Conservation (phyloP, 164 flowering plant species). For the Annona cherimola region DNA sequence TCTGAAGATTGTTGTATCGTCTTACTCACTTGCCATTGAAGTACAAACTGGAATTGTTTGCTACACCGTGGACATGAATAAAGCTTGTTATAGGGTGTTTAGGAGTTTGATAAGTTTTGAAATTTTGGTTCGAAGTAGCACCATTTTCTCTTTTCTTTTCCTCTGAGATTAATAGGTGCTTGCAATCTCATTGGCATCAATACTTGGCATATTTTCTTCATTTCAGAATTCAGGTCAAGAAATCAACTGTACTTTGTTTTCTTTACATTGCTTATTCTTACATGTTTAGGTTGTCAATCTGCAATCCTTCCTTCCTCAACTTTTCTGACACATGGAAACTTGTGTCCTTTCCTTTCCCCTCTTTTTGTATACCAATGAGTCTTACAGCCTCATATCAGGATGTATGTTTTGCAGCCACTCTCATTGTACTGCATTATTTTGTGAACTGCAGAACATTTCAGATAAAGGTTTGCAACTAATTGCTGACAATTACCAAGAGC, state of each 20-base stretch:
- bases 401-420: background rate
- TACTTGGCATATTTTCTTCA: no score
- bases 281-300: background rate
- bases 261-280: background rate
- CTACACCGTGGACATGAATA: background rate
- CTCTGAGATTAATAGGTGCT: no score
- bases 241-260: background rate
- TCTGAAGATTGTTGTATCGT: background rate
- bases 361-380: no score
- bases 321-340: no score
- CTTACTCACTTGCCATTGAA: background rate
- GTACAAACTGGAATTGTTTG: background rate
- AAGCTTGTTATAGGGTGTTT: background rate
- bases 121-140: no score
- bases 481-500: conserved; percentile 52
- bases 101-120: no score
- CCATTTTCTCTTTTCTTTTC: no score
- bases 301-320: no score
- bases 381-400: background rate
- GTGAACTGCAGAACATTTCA: conserved; percentile 46
- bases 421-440: background rate
- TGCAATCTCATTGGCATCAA: no score
- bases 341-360: no score
- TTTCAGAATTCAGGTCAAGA: background rate
- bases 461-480: conserved; percentile 59